phyloP scores from a whole-genome alignment of 495 filamentous ascomycete genomes.

The Neurospora cerealis region DNA sequence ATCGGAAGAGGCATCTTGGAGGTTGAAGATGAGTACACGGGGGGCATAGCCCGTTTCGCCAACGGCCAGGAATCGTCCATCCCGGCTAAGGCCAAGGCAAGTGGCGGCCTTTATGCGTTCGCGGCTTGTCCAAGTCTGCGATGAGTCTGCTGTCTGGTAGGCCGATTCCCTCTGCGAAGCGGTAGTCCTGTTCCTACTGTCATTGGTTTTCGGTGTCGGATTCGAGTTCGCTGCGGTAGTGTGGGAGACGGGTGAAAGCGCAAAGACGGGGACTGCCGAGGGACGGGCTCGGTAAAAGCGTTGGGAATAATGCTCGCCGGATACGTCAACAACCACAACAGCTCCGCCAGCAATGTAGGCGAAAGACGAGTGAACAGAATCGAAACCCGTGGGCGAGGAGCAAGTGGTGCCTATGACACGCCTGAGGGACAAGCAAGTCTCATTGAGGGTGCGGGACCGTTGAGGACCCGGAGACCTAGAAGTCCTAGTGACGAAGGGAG shows the following conservation, averaged over 20 bases:
- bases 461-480: constrained; percentile 51
- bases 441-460: constrained; percentile 25
- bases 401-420: constrained; percentile 86
- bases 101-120: constrained; percentile 93
- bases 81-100: constrained; percentile 82
- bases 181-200: constrained; percentile 49
- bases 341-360: constrained; percentile 87
- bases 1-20: constrained; percentile 67
- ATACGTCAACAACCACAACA: constrained; percentile 79
- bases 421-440: constrained; percentile 57
- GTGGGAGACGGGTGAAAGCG: constrained; percentile 27
- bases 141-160: constrained; percentile 21
- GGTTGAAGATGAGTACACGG: constrained; percentile 79
- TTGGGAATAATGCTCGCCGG: constrained; percentile 65
- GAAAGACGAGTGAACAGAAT: constrained; percentile 66
- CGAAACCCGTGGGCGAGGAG: constrained; percentile 75
- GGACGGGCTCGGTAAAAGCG: constrained; percentile 86
- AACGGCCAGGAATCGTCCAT: constrained; percentile 81
- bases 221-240: constrained; percentile 29
- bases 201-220: constrained; percentile 56
- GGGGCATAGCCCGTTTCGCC: constrained; percentile 96
- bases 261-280: constrained; percentile 55
- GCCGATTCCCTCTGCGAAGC: constrained; percentile 47
- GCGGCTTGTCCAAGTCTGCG: constrained; percentile 69
- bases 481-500: constrained; percentile 54